Percentiles rank a stretch among this genome's conserved stretches.
phyloP scores from a whole-genome alignment of 345 rosid genomes.

The Salix dunnii region DNA sequence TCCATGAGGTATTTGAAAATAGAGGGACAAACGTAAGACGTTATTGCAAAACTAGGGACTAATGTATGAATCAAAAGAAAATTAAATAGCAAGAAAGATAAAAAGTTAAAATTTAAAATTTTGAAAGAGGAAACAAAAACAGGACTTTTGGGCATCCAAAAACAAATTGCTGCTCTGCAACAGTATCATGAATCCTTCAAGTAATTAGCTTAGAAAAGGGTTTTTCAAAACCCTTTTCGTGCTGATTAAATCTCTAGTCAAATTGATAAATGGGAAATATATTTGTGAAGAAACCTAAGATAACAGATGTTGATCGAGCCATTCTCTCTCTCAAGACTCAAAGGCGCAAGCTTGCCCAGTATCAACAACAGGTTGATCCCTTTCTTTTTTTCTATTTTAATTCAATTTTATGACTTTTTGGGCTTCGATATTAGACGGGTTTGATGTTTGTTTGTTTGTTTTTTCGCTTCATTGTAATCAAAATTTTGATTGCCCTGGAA shows the following conservation, averaged over 20 bases:
- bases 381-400: background rate
- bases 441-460: background rate
- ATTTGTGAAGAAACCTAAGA: constrained; percentile 91
- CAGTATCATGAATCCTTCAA: background rate
- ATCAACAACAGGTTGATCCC: constrained; percentile 71
- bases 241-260: background rate
- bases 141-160: background rate
- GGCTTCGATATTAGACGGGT: background rate
- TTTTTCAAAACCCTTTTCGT: background rate
- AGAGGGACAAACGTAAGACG: too few relatives aligned
- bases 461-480: background rate
- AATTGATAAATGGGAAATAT: constrained; percentile 66
- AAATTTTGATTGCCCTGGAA: background rate
- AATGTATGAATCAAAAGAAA: too few relatives aligned
- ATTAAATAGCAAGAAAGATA: background rate
- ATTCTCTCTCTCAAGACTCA: constrained; percentile 94
- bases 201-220: background rate
- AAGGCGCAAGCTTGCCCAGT: constrained; percentile 85
- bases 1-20: too few relatives aligned
- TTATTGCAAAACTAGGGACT: too few relatives aligned
- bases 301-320: constrained; percentile 88
- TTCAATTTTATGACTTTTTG: background rate
- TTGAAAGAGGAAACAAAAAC: background rate
- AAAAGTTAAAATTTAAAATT: background rate
- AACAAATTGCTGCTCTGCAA: background rate